Evolutionary conservation across 2,329 filamentous ascomycete species (phyloP), one percentile per base, ranked within the genome.

Genomic region (Pezicula rhizophila): DNA sequence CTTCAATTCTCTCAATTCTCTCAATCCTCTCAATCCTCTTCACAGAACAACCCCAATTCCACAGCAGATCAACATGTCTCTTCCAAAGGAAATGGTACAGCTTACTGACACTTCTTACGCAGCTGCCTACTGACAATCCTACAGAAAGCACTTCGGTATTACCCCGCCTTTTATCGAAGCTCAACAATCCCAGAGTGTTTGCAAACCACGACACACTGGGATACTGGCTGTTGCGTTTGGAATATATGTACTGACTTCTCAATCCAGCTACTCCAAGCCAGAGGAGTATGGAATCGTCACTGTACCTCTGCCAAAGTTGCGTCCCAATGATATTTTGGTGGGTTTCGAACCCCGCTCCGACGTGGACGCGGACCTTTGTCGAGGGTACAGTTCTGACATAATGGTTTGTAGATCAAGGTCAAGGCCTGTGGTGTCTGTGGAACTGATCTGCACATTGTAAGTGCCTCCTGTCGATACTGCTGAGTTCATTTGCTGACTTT

Each of bases 401-500:
- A 56, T 42, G 58, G 60, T 40, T 52, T 58, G 47, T 59, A 75
- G 70, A 68, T 84, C 67, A 82, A 85, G 68, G 81, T 85, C 61
- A 84, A 84, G 68, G 82, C 78, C 48, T 82, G 78, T 57, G 79
- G 80, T 70, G 78, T 83, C 53, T 83, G 79, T 57, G 76, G 77
- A 56, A 79, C 76, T 55, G 52, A 52, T 48, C 52, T 67, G 64
- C 76, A 80, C 60, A 80, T 79, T 59, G 14, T 74, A 14, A 42
- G 40, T 26, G n/a, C 5, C 35, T 38, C 10, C 6, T 12, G 35
- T 38, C 8, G 14, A 11, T 12, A 2, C 7, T 7, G 18, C 4
- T 15, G 14, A 38, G 6, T 10, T 38, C 18, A n/a, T 15, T 8
- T 28, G 14, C 40, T 42, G 12, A 42, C 40, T 25, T 26, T 10